Evolutionary conservation across 352 stramenopile genomes (phyloP).

Genomic region (Pilasporangium apinafurcum): DNA sequence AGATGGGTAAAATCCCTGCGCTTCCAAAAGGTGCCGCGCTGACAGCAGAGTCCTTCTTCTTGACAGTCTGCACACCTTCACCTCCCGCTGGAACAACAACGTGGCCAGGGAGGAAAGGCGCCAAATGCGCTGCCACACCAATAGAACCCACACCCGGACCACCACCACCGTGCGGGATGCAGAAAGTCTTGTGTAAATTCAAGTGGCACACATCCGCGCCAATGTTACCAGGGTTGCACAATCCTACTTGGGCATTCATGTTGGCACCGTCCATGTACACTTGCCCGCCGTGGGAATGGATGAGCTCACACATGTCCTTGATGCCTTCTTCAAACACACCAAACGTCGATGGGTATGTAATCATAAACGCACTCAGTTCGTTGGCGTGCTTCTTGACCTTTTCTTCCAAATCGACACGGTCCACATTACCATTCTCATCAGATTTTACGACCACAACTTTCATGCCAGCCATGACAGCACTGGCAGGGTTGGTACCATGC

Average conservation of each 20-base stretch:
- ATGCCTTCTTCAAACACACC: constrained; percentile 98
- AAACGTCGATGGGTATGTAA: constrained; percentile 99
- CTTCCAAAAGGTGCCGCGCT: constrained; percentile 96
- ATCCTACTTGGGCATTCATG: constrained; percentile 99
- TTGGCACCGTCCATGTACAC: constrained; percentile 99
- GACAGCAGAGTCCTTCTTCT: constrained; percentile 82
- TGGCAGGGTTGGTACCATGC: constrained; percentile 98
- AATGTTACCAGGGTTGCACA: constrained; percentile 96
- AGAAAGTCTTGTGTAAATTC: constrained; percentile 99
- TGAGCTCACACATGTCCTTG: constrained; percentile 94
- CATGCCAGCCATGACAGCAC: constrained; percentile 97
- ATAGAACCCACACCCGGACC: constrained; percentile 92
- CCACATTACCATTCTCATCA: constrained; percentile 95
- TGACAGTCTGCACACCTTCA: constrained; percentile 65
- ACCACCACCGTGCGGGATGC: constrained; percentile 98
- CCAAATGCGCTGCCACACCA: constrained; percentile 92
- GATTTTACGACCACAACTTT: constrained; percentile 97
- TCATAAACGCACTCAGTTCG: constrained; percentile 97
- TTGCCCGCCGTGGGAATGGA: constrained; percentile 96
- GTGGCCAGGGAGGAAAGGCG: constrained; percentile 96
- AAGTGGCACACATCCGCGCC: constrained; percentile 98
- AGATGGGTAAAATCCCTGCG: constrained; percentile 98
- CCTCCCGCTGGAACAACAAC: constrained; percentile 73
- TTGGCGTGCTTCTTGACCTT: constrained; percentile 96
- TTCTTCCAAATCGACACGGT: constrained; percentile 91